These are phyloP conservation scores for Paramecium biaurelia DNA, from an alignment of 73 alveolate genomes.

Conservation along the genomic window DNA sequence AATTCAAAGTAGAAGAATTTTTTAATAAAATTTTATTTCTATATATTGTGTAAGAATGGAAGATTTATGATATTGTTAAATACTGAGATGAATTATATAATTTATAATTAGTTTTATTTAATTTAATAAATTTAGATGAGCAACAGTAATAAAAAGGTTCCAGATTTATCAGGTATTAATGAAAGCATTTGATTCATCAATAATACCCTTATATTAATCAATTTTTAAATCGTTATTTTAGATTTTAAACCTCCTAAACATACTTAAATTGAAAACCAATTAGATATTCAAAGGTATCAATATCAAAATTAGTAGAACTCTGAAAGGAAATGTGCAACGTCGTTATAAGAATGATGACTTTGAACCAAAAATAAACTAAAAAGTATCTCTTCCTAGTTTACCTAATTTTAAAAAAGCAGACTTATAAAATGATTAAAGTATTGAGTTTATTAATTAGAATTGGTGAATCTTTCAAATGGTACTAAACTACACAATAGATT, in stretches of 20 bases:
- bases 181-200: not conserved
- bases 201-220: not conserved
- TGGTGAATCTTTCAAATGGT: not conserved
- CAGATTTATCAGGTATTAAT: not conserved
- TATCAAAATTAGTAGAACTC: not conserved
- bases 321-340: not conserved
- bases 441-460: not conserved
- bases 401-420: constrained; percentile 12
- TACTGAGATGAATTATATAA: not conserved
- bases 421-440: not conserved
- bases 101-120: not conserved
- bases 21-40: not conserved
- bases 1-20: not conserved
- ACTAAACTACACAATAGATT: not conserved
- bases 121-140: not conserved
- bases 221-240: not conserved
- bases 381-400: constrained; percentile 18
- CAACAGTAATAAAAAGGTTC: not conserved
- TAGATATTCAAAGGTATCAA: not conserved
- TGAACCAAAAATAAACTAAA: not conserved
- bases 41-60: not conserved
- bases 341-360: constrained; percentile 16
- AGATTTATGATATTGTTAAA: not conserved
- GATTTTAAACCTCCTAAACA: constrained; percentile 21
- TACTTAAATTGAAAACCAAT: not conserved